Base-by-base conservation (phyloP, 495 filamentous ascomycete species). In the Hypomontagnella monticulosa region DNA sequence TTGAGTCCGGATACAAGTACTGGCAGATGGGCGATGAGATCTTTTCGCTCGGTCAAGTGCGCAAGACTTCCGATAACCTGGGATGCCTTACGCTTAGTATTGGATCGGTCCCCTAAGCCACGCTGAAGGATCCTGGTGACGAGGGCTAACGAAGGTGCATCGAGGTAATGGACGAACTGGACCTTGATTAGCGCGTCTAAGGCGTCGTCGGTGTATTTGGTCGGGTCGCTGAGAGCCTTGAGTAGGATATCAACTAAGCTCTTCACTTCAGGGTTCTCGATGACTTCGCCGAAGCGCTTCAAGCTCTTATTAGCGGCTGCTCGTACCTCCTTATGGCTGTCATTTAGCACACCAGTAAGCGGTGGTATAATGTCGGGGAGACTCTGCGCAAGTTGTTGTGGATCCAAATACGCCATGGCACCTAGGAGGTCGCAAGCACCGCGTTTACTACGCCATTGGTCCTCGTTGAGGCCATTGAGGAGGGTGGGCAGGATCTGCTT, bases 41-140 rank as follows among this genome's bases (percentile, higher is more conserved):
- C 95, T 77, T 94, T 97, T 61, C 93, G 87, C 70, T 99, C 95
- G 4, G 96, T 98, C 54, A 99, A 86, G 82, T 99, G 95, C 12
- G 95, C 96, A 57, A 99, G 82, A 76, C 92, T 97, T 66, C 95
- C 95, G 69, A 99, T 99, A 49, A 99, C 97, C 73, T 98, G 93
- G 3, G 95, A 88, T 10, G 96, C 88, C 78, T 99, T 99, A 49
- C 93, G 85, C 75, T 98, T 99, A 19, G 95, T 98, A 38, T 89
- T 89, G 40, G 95, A 99, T 14, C 95, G 83, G 66, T 98, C 96
- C 51, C 85, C 84, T 41, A 99, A 82, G 55, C 94, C 95, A 60
- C 95, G 91, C 77, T 99, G 93, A 38, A 99, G 84, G 62, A 99
- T 97, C 62, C 96, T 91, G 34, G 92, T 94, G 62, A 97, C 92